Evolutionary conservation across 2,329 filamentous ascomycete species (phyloP), one percentile per base, ranked within the genome.

Genomic region (Paecilomyces sp.): DNA sequence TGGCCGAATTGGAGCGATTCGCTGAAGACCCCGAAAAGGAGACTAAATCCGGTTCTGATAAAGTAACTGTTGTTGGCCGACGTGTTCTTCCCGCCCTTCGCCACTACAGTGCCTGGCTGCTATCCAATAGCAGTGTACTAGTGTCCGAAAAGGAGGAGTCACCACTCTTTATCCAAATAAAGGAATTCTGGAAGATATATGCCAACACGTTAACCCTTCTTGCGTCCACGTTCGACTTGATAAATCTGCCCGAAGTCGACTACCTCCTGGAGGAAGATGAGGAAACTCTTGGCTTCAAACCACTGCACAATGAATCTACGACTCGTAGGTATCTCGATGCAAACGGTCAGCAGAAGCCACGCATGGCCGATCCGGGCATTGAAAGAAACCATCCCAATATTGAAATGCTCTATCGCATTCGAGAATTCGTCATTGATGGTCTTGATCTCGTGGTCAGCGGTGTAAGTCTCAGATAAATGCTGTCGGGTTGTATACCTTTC

Each of bases 251-350:
- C 2, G 75, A 80, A 47, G 74, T 87, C 30, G 76, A 80, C 12
- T 89, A 90, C 68, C 77, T 90, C 66, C 77, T 90, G 3, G 83
- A 87, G 62, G 88, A 90, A 69, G 88, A 90, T 68, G 82, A 83
- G 59, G 83, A 86, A 58, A 88, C 84, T 2, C 76, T 89, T 62
- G 86, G 84, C 0, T 90, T 90, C 68, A 78, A 80, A 63, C 87
- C 88, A 0, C 73, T 90, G 24, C 74, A 81, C 52, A 77, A 78
- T 34, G 75, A 79, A 2, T 74, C 79, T 47, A 81, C 80, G 3
- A 73, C 70, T 60, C 80, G 80, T 54, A 77, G 83, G 57, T 86
- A 86, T 76, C 75, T 82, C 55, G 75, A 77, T 60, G 70, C 71
- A 12, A 71, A 75, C 24, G 72, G 70, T 22, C 68, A 71, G 13